Conservation (phyloP, 75 land plant genomes). For the Sequoia sempervirens region DNA sequence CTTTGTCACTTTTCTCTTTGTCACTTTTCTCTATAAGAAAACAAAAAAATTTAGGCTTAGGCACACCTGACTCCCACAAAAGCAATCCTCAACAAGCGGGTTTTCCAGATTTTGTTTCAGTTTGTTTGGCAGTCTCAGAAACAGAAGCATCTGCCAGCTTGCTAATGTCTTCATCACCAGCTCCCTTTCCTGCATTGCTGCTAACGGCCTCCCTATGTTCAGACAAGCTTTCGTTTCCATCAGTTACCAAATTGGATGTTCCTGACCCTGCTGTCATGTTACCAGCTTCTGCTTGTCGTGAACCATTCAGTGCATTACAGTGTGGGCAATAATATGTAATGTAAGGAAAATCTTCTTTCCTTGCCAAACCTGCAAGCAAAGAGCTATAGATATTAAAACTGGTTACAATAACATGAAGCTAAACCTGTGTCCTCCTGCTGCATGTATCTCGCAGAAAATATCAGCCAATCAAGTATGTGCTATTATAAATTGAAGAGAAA, state of each 20-base stretch:
- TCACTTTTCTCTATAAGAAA: not conserved
- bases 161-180: not conserved
- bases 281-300: constrained; percentile 17
- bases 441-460: not conserved
- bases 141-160: not conserved
- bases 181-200: not conserved
- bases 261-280: constrained; percentile 6
- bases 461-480: not conserved
- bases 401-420: not conserved
- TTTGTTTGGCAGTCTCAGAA: constrained; percentile 7
- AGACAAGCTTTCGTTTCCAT: not conserved
- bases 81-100: not conserved
- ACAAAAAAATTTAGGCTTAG: not conserved
- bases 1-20: too few relatives aligned
- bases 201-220: not conserved
- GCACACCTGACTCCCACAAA: not conserved
- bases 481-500: not conserved
- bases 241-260: not conserved
- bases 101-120: not conserved
- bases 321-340: constrained; percentile 94
- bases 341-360: constrained; percentile 87
- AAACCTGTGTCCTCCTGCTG: not conserved
- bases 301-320: constrained; percentile 73
- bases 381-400: not conserved
- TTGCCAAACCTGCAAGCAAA: constrained; percentile 67